Base-by-base conservation (phyloP, 345 rosid species). In the Moricandia arvensis region DNA sequence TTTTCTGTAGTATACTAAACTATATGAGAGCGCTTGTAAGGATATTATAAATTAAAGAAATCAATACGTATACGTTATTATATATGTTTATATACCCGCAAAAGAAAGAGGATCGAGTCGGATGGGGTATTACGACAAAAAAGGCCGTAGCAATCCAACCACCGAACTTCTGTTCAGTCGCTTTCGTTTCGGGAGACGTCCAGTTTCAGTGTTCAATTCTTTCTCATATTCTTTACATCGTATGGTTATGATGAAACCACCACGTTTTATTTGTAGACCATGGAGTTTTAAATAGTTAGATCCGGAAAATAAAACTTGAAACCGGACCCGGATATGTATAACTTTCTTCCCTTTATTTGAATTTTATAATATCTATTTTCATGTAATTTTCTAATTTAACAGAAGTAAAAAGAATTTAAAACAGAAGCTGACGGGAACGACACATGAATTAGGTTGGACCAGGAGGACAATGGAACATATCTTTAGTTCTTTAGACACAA, bases 401-500 rank as follows among this genome's bases (percentile, higher is more conserved):
- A 59, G 38, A 33, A 45, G 16, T 34, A 59, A 7, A 60, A 62
- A 69, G 29, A 68, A 30, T 0, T 41, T 13, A 9, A 30, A 69
- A 70, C 51, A 62, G 70, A 76, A 76, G 65, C 12, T 63, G 80
- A 63, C 31, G 80, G 68, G 65, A 70, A 76, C 80, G 59, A 18
- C 75, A 76, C 75, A 76, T 55, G 80, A 69, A 70, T 5, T 30
- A 63, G 66, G 71, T 63, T 34, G 80, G 80, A 70, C 45, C 53
- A 70, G 30, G 31, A 55, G 15, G n/a, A 21, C 31, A 55, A 24
- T 10, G 60, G 30, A 13, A 43, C 53, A 43, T 76, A 70, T 55
- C 79, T 75, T 75, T 69, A 69, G 69, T 75, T 68, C 69, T 75
- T 66, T 75, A 63, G 37, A 55, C 71, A 70, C 66, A 63, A 76